phyloP scores from a whole-genome alignment of 1,284 basidiomycete genomes.

The Cystobasidium sp. region DNA sequence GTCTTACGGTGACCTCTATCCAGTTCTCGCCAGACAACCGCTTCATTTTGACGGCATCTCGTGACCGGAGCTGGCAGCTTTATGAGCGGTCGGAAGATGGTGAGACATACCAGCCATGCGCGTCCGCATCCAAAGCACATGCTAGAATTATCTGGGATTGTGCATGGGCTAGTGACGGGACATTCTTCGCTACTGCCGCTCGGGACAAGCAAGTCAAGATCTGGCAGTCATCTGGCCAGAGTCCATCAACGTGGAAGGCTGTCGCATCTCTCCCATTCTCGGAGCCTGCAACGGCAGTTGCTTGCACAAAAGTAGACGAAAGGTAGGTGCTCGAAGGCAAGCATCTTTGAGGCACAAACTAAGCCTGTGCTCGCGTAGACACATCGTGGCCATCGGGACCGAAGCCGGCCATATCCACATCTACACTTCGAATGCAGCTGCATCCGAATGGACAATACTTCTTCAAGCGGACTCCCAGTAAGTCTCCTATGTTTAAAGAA shows the following conservation, averaged over 20 bases:
- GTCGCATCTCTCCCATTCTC: constrained; percentile 54
- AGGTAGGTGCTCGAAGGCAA: background rate
- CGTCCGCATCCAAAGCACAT: constrained; percentile 78
- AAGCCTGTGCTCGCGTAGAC: background rate
- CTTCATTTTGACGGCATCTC: constrained; percentile 78
- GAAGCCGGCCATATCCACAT: constrained; percentile 27
- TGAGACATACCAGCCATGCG: constrained; percentile 48
- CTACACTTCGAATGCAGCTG: background rate
- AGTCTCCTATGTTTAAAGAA: constrained; percentile 47
- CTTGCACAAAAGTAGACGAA: background rate
- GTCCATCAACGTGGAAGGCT: constrained; percentile 44
- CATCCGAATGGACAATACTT: background rate
- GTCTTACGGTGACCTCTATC: constrained; percentile 85
- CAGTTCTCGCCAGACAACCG: constrained; percentile 83
- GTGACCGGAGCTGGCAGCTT: constrained; percentile 92
- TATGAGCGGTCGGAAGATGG: constrained; percentile 62
- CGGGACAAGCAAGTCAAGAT: constrained; percentile 82
- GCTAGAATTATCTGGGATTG: constrained; percentile 95
- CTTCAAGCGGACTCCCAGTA: constrained; percentile 39
- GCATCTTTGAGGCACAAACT: background rate
- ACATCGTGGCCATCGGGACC: constrained; percentile 33
- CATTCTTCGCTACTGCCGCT: constrained; percentile 87
- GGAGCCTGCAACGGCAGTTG: constrained; percentile 57
- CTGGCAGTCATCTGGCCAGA: constrained; percentile 49
- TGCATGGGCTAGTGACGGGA: constrained; percentile 74